These are phyloP conservation scores for Glonium stellatum DNA, from an alignment of 495 filamentous ascomycete genomes.

Conservation along the genomic window DNA sequence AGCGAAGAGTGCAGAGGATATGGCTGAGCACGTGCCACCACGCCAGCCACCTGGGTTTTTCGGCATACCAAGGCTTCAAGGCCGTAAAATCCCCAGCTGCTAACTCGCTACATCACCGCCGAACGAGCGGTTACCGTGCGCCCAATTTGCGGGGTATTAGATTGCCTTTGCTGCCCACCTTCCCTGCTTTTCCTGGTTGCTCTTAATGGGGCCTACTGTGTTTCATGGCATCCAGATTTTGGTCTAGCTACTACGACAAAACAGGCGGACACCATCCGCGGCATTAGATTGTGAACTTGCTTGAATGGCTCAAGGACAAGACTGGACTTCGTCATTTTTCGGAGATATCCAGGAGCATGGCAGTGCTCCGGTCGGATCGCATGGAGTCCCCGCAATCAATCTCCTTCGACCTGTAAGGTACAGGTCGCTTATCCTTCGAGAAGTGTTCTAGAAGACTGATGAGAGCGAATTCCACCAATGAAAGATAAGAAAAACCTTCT, in stretches of 20 bases:
- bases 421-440: constrained; percentile 2
- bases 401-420: not conserved
- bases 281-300: not conserved
- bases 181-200: too few relatives aligned
- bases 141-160: constrained; percentile 2
- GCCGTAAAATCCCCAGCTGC: too few relatives aligned
- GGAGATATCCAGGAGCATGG: not conserved
- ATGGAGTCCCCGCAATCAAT: constrained; percentile 2
- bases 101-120: not conserved
- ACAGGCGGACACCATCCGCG: not conserved
- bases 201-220: too few relatives aligned
- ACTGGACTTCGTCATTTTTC: not conserved
- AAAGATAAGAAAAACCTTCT: not conserved
- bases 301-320: not conserved
- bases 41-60: too few relatives aligned
- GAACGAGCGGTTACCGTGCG: not conserved
- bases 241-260: not conserved
- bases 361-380: not conserved
- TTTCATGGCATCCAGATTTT: not conserved
- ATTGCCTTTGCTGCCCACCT: not conserved
- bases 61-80: too few relatives aligned
- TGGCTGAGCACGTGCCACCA: too few relatives aligned
- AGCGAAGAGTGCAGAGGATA: not conserved
- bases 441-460: not conserved
- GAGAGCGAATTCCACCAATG: not conserved